These are phyloP conservation scores for Helianthus tuberosus DNA, from an alignment of 129 eudicot genomes.

Conservation along the genomic window DNA sequence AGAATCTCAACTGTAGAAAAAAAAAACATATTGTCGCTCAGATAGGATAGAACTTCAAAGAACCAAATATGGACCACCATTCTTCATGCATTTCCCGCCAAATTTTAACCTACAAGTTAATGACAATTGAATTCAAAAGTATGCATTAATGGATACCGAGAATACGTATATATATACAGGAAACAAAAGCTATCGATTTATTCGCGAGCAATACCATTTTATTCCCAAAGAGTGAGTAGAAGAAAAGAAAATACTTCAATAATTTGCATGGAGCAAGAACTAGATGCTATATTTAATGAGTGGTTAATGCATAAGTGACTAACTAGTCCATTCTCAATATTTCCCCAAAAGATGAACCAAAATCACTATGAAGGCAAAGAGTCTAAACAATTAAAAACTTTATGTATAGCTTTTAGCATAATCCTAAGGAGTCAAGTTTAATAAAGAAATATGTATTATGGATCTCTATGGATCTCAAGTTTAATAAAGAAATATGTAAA, in stretches of 20 bases:
- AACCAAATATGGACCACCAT: conserved; percentile 27
- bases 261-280: conserved; percentile 35
- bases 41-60: conserved; percentile 24
- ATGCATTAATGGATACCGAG: conserved; percentile 24
- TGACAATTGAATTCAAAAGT: conserved; percentile 2
- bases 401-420: background rate
- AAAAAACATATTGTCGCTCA: background rate
- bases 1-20: conserved; percentile 12
- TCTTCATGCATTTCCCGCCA: conserved; percentile 12
- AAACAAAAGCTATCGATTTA: background rate
- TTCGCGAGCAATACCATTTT: background rate
- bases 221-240: conserved; percentile 13
- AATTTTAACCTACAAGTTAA: background rate
- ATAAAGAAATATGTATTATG: too few species aligned
- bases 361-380: too few species aligned
- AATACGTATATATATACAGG: conserved; percentile 19
- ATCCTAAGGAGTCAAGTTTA: too few species aligned
- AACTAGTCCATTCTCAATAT: conserved; percentile 21
- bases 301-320: conserved; percentile 12
- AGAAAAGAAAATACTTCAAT: conserved; percentile 17
- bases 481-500: too few species aligned
- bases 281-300: conserved; percentile 30
- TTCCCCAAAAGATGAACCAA: background rate
- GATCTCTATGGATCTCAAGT: too few species aligned
- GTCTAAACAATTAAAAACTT: background rate